phyloP scores from a whole-genome alignment of 2,329 filamentous ascomycete genomes.

The Aspergillus intermedius region DNA sequence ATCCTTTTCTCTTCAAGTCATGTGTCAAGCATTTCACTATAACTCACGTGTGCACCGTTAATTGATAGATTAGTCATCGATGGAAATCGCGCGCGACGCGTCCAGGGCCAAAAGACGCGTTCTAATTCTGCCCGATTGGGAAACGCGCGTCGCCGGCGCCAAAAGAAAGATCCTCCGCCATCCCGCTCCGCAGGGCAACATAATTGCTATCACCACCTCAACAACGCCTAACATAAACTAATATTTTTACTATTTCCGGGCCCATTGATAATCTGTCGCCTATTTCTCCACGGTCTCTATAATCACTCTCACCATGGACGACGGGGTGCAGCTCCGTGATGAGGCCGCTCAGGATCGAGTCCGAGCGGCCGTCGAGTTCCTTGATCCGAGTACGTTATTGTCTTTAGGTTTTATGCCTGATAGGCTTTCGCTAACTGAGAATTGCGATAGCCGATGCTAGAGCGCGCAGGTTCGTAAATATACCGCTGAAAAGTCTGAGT shows the following conservation, averaged over 20 bases:
- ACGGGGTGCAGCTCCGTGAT: slow-evolving; percentile 66
- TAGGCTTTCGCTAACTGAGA: slow-evolving; percentile 11
- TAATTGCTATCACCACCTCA: slow-evolving; percentile 9
- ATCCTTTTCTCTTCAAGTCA: too few species aligned
- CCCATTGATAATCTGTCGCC: slow-evolving; percentile 8
- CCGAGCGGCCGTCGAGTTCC: slow-evolving; percentile 81
- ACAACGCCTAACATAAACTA: slow-evolving; percentile 4
- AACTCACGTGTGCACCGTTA: too few species aligned
- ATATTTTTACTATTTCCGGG: neutral
- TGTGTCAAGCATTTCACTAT: too few species aligned
- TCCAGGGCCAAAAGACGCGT: slow-evolving; percentile 17
- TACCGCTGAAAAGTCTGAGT: neutral
- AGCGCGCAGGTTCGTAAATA: slow-evolving; percentile 44
- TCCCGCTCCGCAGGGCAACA: slow-evolving; percentile 7
- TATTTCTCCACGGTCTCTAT: neutral
- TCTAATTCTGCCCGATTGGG: slow-evolving; percentile 30
- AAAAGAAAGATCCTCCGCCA: slow-evolving; percentile 17
- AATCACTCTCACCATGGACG: slow-evolving; percentile 53
- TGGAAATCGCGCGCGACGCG: slow-evolving; percentile 8
- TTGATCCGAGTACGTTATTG: slow-evolving; percentile 71
- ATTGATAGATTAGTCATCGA: slow-evolving; percentile 14
- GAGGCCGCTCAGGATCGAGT: slow-evolving; percentile 78
- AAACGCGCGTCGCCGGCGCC: slow-evolving; percentile 12
- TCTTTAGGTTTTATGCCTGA: neutral
- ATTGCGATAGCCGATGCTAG: slow-evolving; percentile 47